Base-by-base conservation (phyloP, 805 yeast genomes). In the Lachancea thermotolerans region DNA sequence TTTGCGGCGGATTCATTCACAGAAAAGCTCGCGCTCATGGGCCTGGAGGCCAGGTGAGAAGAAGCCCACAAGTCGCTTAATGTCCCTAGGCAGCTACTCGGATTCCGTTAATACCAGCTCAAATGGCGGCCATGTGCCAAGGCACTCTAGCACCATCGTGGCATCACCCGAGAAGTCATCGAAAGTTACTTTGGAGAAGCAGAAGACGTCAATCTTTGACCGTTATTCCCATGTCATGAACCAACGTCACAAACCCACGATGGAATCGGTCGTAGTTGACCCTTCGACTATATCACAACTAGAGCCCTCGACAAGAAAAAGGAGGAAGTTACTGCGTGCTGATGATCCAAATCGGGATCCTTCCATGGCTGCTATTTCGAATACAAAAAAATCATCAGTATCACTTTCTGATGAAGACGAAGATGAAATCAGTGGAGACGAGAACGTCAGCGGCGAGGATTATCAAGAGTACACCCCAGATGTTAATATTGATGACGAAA, bases 401-500 rank as follows among this genome's bases (percentile, higher is more conserved):
- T 56, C 56, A 3, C 65, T 63, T 37, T 52, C 68, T 54, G 56
- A 64, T 53, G 49, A 62, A 62, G 61, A 60, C 16, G 60, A 52
- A 2, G 64, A 53, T 10, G 59, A 52, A 16, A 44, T 57, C 17
- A 74, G 69, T 31, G 73, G 68, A n/a, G 81, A 72, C 39, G 77
- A 68, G 18, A 75, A 71, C 30, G 63, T 62, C 11, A 54, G 55
- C 17, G 65, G 67, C 42, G 65, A 62, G 29, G 58, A 52, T 16
- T 55, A 56, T 32, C 58, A 55, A 38, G 66, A 54, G 17, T 52
- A 48, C n/a, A 41, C 53, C 1, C 54, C 56, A 10, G 62, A 59
- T 10, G 62, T 59, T 4, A 56, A 67, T 51, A 80, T 83, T 51
- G 90, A 83, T 55, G 71, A 71, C 12, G 80, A 86, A 48, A 77